A percentile compares a stretch with the other conserved stretches of the same genome.
Conservation (phyloP, 305 asterid species). For the Fraxinus velutina region DNA sequence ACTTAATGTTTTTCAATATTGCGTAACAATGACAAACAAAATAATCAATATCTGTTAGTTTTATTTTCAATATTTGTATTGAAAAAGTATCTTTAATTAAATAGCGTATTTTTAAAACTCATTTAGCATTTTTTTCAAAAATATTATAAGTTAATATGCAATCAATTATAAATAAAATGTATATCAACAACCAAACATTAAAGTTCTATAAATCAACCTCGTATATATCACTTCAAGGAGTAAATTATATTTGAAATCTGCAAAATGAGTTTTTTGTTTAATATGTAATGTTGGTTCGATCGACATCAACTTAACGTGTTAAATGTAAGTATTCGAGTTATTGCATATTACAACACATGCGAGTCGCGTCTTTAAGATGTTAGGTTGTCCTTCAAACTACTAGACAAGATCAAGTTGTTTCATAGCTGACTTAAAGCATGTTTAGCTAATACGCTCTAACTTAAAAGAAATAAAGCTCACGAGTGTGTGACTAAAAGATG, state of each 20-base stretch:
- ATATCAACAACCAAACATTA: neutral
- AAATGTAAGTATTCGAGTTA: neutral
- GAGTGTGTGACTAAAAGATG: neutral
- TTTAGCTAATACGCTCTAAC: neutral
- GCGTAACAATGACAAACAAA: neutral
- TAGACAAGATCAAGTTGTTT: neutral
- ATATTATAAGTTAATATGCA: neutral
- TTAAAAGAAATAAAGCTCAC: neutral
- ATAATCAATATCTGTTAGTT: neutral
- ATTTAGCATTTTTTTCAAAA: neutral
- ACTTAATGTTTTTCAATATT: neutral
- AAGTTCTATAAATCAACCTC: neutral
- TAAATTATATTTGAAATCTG: neutral
- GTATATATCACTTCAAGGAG: neutral
- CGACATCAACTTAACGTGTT: neutral
- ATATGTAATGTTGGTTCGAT: neutral
- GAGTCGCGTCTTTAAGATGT: neutral
- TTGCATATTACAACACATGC: neutral
- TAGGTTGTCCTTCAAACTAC: neutral
- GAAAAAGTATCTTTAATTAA: neutral
- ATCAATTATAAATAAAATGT: neutral
- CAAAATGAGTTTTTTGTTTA: neutral
- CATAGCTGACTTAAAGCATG: neutral
- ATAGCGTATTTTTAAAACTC: neutral
- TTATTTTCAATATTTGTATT: neutral